Base-by-base conservation (phyloP, 2,329 filamentous ascomycete species). In the Anthostomella pinea region DNA sequence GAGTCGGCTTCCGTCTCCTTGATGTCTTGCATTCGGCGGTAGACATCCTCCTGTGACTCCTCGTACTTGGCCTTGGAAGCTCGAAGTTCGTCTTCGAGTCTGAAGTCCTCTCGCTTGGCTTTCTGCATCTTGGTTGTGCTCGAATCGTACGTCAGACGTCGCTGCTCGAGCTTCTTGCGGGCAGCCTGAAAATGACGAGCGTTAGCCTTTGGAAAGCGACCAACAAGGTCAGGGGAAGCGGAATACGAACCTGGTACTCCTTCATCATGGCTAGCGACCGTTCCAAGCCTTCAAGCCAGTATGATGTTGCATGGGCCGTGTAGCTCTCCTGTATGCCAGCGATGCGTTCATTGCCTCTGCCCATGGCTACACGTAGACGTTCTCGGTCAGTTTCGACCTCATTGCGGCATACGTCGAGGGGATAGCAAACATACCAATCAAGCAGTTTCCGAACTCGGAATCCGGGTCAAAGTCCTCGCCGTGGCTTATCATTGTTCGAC, bases 21-120 rank as follows among this genome's bases (percentile, higher is more conserved):
- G 67, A 97, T 94, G 57, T 97, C 91, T 64, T 94, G 81, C 93
- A 97, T 97, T 37, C 91, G 79, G 41, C 91, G 80, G 52, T 83
- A 77, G 36, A 97, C 90, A 54, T 97, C 91, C 57, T 97, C 91
- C 57, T 79, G 93, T 11, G 87, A 84, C 68, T 97, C 93, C 59
- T 97, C 93, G 58, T 95, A 97, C 66, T 97, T 97, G 53, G 87
- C 86, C 63, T 95, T 95, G 61, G 93, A 87, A 18, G 81, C 77
- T 38, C 91, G 85, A 35, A 95, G 77, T 64, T 97, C 91, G 59
- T 97, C 91, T 63, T 97, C 93, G 38, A 93, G 75, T 45, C 88
- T 77, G 68, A 93, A 95, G 60, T 97, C 91, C 56, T 97, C 91
- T 55, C 84, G 88, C 69, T 95, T 95, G 16, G 85, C 82, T 65